Conservation (phyloP, 345 rosid genomes). For the Zanthoxylum bungeanum region DNA sequence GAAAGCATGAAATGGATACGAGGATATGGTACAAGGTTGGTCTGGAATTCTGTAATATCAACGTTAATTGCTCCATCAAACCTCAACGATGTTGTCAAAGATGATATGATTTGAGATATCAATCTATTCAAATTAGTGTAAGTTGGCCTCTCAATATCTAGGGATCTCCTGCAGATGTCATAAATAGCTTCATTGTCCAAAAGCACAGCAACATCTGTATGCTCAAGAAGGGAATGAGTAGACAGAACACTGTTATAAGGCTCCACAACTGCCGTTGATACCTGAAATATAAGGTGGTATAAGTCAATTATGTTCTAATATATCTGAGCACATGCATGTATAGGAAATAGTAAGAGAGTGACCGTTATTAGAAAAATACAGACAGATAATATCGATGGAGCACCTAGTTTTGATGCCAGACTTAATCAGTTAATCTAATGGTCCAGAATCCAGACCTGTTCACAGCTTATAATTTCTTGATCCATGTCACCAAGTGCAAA, state of each 20-base stretch:
- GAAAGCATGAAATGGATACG: constrained; percentile 74
- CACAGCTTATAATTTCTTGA: background rate
- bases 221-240: constrained; percentile 64
- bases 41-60: constrained; percentile 68
- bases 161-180: constrained; percentile 58
- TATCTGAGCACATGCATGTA: background rate
- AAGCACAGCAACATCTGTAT: constrained; percentile 67
- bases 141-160: constrained; percentile 66
- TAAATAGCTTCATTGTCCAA: constrained; percentile 71
- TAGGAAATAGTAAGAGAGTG: background rate
- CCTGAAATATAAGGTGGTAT: constrained; percentile 18
- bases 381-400: background rate
- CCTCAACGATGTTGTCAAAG: constrained; percentile 59
- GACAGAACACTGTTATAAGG: constrained; percentile 72
- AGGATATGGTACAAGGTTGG: constrained; percentile 64
- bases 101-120: constrained; percentile 66
- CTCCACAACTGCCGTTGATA: constrained; percentile 62
- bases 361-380: background rate
- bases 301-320: background rate
- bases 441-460: background rate
- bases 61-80: constrained; percentile 73
- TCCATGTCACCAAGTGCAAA: background rate
- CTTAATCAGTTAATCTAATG: background rate
- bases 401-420: background rate
- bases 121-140: constrained; percentile 66